These are phyloP conservation scores for Nemania bipapillata DNA, from an alignment of 2,329 filamentous ascomycete species.

Conservation along the genomic window DNA sequence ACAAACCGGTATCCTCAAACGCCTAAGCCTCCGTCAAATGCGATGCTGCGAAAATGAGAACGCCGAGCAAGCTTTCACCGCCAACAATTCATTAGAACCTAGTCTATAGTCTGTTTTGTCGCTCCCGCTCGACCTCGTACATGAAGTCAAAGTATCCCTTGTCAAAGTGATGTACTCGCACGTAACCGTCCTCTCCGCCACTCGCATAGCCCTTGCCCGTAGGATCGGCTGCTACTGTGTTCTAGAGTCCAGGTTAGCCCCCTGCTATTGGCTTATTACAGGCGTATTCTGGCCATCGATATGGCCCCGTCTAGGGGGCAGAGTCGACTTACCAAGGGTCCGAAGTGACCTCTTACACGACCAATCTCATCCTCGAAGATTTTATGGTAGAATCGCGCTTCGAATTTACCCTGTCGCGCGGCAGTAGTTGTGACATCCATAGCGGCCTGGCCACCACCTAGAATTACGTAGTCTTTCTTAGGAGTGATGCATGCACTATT, in stretches of 20 bases:
- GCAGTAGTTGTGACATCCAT: constrained; percentile 98
- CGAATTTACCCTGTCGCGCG: constrained; percentile 96
- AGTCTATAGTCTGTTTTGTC: constrained; percentile 54
- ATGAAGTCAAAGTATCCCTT: constrained; percentile 98
- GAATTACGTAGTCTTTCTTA: constrained; percentile 97
- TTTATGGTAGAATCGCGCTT: constrained; percentile 99
- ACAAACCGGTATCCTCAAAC: constrained; percentile 44
- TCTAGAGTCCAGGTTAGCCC: constrained; percentile 56
- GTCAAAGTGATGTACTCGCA: constrained; percentile 98
- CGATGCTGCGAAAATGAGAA: constrained; percentile 47
- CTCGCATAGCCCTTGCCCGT: constrained; percentile 92
- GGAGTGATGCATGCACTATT: constrained; percentile 95
- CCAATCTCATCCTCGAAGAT: constrained; percentile 99
- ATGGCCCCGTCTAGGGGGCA: not conserved
- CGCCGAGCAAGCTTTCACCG: constrained; percentile 39
- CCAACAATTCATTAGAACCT: constrained; percentile 36
- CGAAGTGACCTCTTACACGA: constrained; percentile 95
- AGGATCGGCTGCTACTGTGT: constrained; percentile 94
- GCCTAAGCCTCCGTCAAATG: constrained; percentile 48
- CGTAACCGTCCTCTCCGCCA: constrained; percentile 97
- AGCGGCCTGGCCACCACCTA: constrained; percentile 96
- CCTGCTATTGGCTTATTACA: not conserved
- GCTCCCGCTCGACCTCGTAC: constrained; percentile 97
- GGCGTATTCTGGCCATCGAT: not conserved
- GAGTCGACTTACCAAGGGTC: constrained; percentile 71